Evolutionary conservation across 1,284 basidiomycete genomes (phyloP), one percentile per base, ranked within the genome.

Genomic region (Puccinia hordei): DNA sequence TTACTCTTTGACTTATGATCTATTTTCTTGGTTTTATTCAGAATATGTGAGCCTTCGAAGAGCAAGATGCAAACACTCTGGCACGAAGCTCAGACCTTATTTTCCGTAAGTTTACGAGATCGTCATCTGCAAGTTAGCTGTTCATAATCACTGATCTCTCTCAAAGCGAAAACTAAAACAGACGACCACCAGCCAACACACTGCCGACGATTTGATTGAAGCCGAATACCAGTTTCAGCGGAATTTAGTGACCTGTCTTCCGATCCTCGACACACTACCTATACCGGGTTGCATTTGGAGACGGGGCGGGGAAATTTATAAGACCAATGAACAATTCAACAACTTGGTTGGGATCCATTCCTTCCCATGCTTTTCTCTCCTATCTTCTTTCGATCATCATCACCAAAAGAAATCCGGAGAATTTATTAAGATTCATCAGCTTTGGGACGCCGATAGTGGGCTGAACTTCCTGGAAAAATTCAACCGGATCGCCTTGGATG

Each of bases 231-330:
- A 93, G 0, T 98, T 98, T 84, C 96, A 99, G 85, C 91, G 96
- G 0, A 88, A 98, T 81, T 88, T 99, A 81, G 90, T 98, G 24
- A 95, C 98, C 85, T 98, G 98, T 85, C 95, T 98, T 85, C 91
- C 95, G 51, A 93, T 96, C 0, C 95, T 98, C 86, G 82, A 81
- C 55, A 85, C 74, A 0, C 30, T 76, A 90, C 95, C 94, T 61
- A 94, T 98, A 12, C 97, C 97, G 0, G 94, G 94, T 0, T 99
- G 96, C 83, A 89, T 99, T 8, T 99, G 96, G 97, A 89, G 95
- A 41, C 88, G 96, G 68, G 98, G 96, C 0, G 97, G 97, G 35
- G 95, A 99, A 87, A 98, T 99, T 81, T 98, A 98, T 88, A 98
- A 95, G 87, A 96, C 91, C 55, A 99, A 99, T 85, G 90, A 93